Evolutionary conservation across 2,329 filamentous ascomycete genomes (phyloP), one percentile per base, ranked within the genome.

Genomic region (Chrysosphaeria jannelii): DNA sequence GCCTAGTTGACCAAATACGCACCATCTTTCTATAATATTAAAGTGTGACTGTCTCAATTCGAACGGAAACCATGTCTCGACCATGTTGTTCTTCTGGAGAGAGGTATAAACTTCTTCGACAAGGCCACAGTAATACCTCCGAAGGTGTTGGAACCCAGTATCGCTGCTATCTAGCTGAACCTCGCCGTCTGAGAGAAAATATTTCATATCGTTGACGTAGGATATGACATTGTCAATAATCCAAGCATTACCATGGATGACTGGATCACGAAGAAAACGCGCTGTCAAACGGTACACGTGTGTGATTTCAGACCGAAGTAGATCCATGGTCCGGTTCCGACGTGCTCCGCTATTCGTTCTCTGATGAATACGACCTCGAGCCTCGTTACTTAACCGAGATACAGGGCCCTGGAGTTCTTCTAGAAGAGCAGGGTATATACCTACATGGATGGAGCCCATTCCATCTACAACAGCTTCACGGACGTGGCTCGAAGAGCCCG

Each of bases 11-110:
- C 91, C 88, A 40, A 88, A 91, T 3, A 85, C 85, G 39, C 85
- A 97, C 88, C 88, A 97, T 32, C 93, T 81, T 43, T 97, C 85
- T 79, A 97, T 93, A 22, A 97, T 48, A 1, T 79, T 68, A 38
- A 97, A 97, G 0, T 81, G 72, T 5, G 85, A 91, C 39, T 91
- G 90, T 19, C 88, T 58, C 8, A 79, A 75, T 40, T 97, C 85
- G 37, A 97, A 97, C 0, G 85, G 79, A 62, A 97, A 85, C 81
- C 85, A 97, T 15, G 76, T 60, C 4, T 75, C 68, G 2, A 78
- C 71, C 29, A 91, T 75, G 29, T 65, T 66, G 0, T 76, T 76
- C 24, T 67, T 60, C 34, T 81, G 85, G 34, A 91, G 76, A 5
- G 75, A 76, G 34, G 89, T 75, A 32, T 90, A 97, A 0, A 97